Percentiles rank a stretch among this genome's conserved stretches.
Conservation (phyloP, 768 basidiomycete genomes). For the Hemileccinum rubropunctum region DNA sequence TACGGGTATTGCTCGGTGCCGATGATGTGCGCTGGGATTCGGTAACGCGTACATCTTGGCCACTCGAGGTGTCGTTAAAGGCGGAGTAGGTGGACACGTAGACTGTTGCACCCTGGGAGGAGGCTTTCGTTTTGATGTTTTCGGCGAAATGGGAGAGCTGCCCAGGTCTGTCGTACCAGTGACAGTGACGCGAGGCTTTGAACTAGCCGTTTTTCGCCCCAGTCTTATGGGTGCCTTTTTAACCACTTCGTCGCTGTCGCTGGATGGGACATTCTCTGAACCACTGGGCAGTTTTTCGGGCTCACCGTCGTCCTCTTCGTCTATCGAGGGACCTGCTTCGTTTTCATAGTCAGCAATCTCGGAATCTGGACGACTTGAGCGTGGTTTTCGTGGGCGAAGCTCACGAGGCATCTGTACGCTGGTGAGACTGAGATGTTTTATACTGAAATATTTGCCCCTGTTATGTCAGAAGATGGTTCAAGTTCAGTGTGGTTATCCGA, state of each 20-base stretch:
- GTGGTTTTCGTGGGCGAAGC: conserved; percentile 53
- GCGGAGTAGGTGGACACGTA: conserved; percentile 2
- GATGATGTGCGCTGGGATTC: conserved; percentile 65
- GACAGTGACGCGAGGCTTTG: background rate
- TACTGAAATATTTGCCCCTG: too few relatives aligned
- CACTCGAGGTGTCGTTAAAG: conserved; percentile 10
- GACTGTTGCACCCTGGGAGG: conserved; percentile 15
- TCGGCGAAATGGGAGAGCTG: conserved; percentile 4
- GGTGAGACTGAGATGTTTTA: too few relatives aligned
- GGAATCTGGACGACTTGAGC: conserved; percentile 46
- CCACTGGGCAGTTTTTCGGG: conserved; percentile 36
- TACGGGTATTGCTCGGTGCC: conserved; percentile 67
- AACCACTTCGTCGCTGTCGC: conserved; percentile 30
- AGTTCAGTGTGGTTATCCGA: too few relatives aligned
- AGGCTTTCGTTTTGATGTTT: conserved; percentile 19
- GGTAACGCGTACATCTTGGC: conserved; percentile 55
- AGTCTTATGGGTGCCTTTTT: conserved; percentile 9
- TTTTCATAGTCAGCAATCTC: conserved; percentile 30
- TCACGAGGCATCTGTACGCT: conserved; percentile 47
- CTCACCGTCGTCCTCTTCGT: conserved; percentile 37
- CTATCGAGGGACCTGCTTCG: conserved; percentile 42
- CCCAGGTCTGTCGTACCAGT: background rate
- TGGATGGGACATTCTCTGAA: conserved; percentile 31
- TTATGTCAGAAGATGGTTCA: too few relatives aligned
- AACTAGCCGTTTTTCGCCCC: conserved; percentile 3